Evolutionary conservation across 1,284 basidiomycete genomes (phyloP), one percentile per base, ranked within the genome.

Genomic region (Cutaneotrichosporon cutaneum): DNA sequence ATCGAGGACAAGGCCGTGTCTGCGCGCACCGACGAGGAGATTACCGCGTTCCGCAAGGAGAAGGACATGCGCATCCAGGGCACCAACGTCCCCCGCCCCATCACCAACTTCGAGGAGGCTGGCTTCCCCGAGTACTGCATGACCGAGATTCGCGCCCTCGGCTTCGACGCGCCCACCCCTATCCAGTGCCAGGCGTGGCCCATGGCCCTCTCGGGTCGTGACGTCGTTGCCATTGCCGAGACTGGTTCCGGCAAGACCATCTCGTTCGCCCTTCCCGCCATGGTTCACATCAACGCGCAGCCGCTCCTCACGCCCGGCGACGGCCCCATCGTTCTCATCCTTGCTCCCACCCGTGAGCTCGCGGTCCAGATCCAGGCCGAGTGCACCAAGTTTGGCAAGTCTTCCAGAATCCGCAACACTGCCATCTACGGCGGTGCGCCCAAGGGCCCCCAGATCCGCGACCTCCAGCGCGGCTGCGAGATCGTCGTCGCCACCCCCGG

Each of bases 271-370:
- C 87, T 99, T 54, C 95, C 95, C 57, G 94, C 95, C 62, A 99
- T 99, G 94, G 85, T 99, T 44, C 95, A 99, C 82, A 98, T 99
- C 83, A 99, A 98, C 85, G 95, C 95, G 58, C 96, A 99, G 85
- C 92, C 95, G 10, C 85, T 99, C 55, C 84, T 99, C 68, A 80
- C 90, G 3, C 90, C 94, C 54, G 95, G 95, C 32, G 96, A 99
- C 80, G 95, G 95, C 30, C 95, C 95, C 32, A 97, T 99, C 68
- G 95, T 92, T 35, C 87, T 99, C 61, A 92, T 99, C 64, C 87
- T 99, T 61, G 96, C 95, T 16, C 95, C 95, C 39, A 99, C 95
- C 59, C 92, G 95, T 83, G 95, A 99, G 82, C 86, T 99, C 61
- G 96, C 96, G 53, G 94, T 98, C 60, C 95, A 99, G 82, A 99